Evolutionary conservation across 179 eudicot genomes (phyloP), one percentile per base, ranked within the genome.

Genomic region (Beta macrorhiza): DNA sequence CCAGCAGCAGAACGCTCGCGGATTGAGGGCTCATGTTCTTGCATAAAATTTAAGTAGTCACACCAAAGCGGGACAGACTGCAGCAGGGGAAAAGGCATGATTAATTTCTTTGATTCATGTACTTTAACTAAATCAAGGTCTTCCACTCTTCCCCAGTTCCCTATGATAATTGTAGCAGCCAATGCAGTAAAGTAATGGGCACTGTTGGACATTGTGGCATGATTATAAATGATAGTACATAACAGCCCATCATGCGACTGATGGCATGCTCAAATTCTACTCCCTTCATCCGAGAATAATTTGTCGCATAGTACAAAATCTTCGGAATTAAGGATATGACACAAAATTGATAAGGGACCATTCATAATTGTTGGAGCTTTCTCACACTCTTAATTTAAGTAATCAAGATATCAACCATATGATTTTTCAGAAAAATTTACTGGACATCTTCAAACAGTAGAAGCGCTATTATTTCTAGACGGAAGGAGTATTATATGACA

Each of bases 51-150:
- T 80, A 92, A 63, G 86, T 91, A 96, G 81, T 91, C 99, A 82
- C 97, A 91, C 98, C 98, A 94, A 17, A 96, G 88, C 67, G 91
- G 81, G 74, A 96, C 92, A 80, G 97, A 94, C 99, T 96, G 96
- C 92, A 29, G 19, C 11, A 37, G 15, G 7, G 13, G 25, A 70
- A 82, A 67, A 82, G 68, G 69, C 55, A 84, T 8, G 56, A 77
- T 74, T 37, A 80, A 62, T 51, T 45, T 77, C 51, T 25, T 73
- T 75, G 72, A 55, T 42, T 19, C 25, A 76, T 74, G 53, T 44
- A 55, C 22, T 55, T 47, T 9, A 32, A 64, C 70, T 78, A 84
- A 68, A 32, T 52, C 58, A 69, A 75, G 67, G 17, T 58, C n/a
- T 17, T 58, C 56, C 13, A 12, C 25, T 25, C 20, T 53, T 72